Base-by-base conservation (phyloP, 1,139 yeast genomes). In the Lodderomyces pseudojiufengensis region DNA sequence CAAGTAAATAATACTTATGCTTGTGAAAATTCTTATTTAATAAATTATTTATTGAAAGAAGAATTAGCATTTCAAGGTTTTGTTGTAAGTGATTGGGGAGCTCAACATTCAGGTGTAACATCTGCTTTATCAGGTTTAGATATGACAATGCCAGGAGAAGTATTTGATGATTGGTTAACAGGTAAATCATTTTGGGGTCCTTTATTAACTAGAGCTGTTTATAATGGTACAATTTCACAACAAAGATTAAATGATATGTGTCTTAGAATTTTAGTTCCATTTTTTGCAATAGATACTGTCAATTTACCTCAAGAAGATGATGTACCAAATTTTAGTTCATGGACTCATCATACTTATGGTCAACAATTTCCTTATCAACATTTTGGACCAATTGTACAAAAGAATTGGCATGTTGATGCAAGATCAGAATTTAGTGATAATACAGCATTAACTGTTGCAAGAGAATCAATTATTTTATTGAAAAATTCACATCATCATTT, bases 41-140 rank as follows among this genome's bases (percentile, higher is more conserved):
- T 80, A 44, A 78, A 79, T 51, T 64, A 70, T 40, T 55, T 79
- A 18, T 59, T 80, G 44, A 79, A 79, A 51, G 79, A 73, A 37
- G 84, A 80, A 55, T 57, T 78, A 40, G 84, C 82, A 1, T 80
- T 79, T 49, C 82, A 79, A 54, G 86, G 85, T 0, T 78, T 77
- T 52, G 80, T 80, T 5, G 70, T 78, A 38, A 70, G 81, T 23
- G 85, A 79, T 49, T 78, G 84, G 84, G 78, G 77, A 18, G 84
- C 81, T 4, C 78, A 73, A 42, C 78, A 73, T 43, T 55, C 74
- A 12, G 84, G 84, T 7, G 76, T 78, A 5, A 65, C 67, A 37
- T 67, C 81, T 1, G 78, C 76, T 1, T 55, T 76, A 21, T 71
- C 83, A 2, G 86, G 86, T 1, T 57, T 77, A 29, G 85, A 80